A percentile compares a stretch with the other conserved stretches of the same genome.
phyloP scores from a whole-genome alignment of 495 filamentous ascomycete genomes.

The Penicillium crystallinum region DNA sequence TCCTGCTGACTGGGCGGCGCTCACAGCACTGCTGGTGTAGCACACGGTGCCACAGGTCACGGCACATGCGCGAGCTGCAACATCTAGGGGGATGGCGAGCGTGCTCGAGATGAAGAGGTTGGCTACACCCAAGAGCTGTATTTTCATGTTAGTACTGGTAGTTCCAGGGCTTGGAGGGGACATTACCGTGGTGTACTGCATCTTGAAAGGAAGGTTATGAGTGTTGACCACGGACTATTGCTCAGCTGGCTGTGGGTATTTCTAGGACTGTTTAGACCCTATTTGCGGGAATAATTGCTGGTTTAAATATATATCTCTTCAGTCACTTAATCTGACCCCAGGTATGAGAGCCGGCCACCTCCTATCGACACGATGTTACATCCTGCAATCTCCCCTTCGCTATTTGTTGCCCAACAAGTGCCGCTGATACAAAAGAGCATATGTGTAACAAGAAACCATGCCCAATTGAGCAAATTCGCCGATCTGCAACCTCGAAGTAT shows the following conservation, averaged over 20 bases:
- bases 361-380: constrained; percentile 1
- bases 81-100: constrained; percentile 40
- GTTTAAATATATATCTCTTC: constrained; percentile 5
- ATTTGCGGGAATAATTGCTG: background rate
- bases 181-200: constrained; percentile 29
- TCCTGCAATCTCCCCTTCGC: background rate
- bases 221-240: background rate
- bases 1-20: constrained; percentile 45
- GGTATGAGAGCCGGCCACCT: background rate
- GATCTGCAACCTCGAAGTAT: constrained; percentile 10
- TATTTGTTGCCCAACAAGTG: constrained; percentile 5
- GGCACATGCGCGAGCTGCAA: constrained; percentile 41
- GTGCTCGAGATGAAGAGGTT: constrained; percentile 33
- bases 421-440: background rate
- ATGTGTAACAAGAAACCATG: background rate
- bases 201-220: constrained; percentile 7
- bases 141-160: background rate
- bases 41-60: constrained; percentile 49
- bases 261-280: background rate
- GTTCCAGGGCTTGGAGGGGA: background rate
- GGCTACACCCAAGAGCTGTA: constrained; percentile 21
- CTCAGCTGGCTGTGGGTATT: background rate
- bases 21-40: constrained; percentile 45
- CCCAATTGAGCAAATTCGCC: constrained; percentile 14
- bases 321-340: background rate